phyloP scores from a whole-genome alignment of 768 basidiomycete species.

The Chiua virens region DNA sequence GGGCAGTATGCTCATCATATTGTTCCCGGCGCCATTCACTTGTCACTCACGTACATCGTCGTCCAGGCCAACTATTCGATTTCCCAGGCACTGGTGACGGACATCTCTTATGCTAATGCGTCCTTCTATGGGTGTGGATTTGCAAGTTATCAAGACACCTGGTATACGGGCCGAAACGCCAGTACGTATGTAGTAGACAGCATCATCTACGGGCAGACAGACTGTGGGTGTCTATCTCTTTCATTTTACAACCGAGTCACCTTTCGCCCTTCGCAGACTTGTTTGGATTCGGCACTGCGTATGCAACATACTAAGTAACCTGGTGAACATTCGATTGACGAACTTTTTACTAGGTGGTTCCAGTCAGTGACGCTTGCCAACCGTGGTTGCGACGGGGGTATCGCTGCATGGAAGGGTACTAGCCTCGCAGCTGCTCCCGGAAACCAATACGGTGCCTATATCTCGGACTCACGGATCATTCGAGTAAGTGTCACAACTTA shows the following conservation, averaged over 20 bases:
- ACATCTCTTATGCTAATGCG: conserved; percentile 63
- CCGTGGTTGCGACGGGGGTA: conserved; percentile 50
- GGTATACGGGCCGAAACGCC: conserved; percentile 59
- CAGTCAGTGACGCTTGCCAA: conserved; percentile 58
- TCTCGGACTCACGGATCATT: conserved; percentile 27
- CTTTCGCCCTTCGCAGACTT: conserved; percentile 46
- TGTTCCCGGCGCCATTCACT: conserved; percentile 9
- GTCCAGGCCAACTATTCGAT: conserved; percentile 50
- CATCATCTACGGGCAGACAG: conserved; percentile 51
- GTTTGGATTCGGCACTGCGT: conserved; percentile 41
- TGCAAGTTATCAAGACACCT: conserved; percentile 38
- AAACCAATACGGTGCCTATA: conserved; percentile 52
- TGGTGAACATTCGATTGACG: background rate
- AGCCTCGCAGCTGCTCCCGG: conserved; percentile 43
- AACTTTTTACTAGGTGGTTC: conserved; percentile 51
- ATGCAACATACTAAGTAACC: no score
- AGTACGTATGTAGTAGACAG: conserved; percentile 63
- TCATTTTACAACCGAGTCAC: no score
- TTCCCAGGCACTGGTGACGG: conserved; percentile 55
- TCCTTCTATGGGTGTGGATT: conserved; percentile 58
- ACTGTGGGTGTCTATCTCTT: conserved; percentile 43
- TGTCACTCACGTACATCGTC: conserved; percentile 19
- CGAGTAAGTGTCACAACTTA: conserved; percentile 22
- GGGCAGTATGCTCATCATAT: conserved; percentile 34
- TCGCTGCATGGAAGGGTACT: conserved; percentile 65